phyloP scores from a whole-genome alignment of 2,329 filamentous ascomycete species.

The Curvularia verruculosa region DNA sequence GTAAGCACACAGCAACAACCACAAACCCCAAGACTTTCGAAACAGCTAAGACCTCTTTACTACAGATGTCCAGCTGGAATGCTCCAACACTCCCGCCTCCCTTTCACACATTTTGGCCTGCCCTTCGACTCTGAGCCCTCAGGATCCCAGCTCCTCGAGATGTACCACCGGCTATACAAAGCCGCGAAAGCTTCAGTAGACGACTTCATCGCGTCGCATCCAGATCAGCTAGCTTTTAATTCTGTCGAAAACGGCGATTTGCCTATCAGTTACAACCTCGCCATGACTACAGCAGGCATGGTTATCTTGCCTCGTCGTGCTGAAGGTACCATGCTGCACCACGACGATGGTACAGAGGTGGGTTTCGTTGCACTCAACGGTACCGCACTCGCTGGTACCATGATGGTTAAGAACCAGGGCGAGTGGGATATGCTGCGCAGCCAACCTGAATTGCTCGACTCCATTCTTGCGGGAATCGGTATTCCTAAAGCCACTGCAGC shows the following conservation, averaged over 20 bases:
- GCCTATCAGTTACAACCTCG: conserved; percentile 64
- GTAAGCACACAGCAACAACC: conserved; percentile 1
- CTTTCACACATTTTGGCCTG: conserved; percentile 58
- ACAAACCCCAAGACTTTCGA: background rate
- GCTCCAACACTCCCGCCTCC: conserved; percentile 45
- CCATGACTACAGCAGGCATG: conserved; percentile 61
- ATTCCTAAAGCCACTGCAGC: conserved; percentile 30
- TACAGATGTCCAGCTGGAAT: conserved; percentile 11
- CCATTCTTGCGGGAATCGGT: conserved; percentile 51
- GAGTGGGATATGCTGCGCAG: conserved; percentile 59
- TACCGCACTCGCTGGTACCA: conserved; percentile 62
- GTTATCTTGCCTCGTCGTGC: conserved; percentile 58
- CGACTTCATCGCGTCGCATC: conserved; percentile 51
- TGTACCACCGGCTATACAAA: conserved; percentile 45
- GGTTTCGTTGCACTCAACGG: conserved; percentile 61
- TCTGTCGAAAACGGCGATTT: conserved; percentile 46
- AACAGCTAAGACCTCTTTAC: conserved; percentile 12
- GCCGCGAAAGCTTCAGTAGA: conserved; percentile 44
- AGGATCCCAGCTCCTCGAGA: conserved; percentile 38
- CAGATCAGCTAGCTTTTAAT: conserved; percentile 35
- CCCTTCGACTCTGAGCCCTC: conserved; percentile 51
- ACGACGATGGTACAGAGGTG: conserved; percentile 48
- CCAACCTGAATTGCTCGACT: conserved; percentile 51
- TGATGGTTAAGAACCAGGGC: conserved; percentile 63
- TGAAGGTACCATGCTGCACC: conserved; percentile 52